Percentiles rank a stretch among this genome's conserved stretches.
These are phyloP conservation scores for Pyrus communis DNA, from an alignment of 306 rosid genomes.

Conservation along the genomic window DNA sequence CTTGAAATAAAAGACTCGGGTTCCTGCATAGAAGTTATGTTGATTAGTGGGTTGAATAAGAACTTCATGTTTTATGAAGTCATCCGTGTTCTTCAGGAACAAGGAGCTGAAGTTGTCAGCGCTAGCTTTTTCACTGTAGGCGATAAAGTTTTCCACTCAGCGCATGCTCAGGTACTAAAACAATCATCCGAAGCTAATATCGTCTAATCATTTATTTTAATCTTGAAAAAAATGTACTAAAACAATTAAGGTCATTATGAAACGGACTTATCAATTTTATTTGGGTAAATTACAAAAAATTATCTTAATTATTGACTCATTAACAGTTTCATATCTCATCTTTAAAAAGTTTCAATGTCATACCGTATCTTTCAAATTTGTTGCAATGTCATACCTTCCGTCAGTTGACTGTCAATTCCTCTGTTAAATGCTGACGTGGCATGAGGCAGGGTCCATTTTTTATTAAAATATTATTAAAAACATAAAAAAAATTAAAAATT, in stretches of 20 bases:
- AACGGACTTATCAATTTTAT: background rate
- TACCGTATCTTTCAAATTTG: no score
- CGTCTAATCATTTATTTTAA: background rate
- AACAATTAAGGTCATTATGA: background rate
- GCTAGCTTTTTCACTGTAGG: constrained; percentile 37
- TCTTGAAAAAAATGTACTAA: no score
- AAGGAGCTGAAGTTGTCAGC: constrained; percentile 62
- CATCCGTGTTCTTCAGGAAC: constrained; percentile 49
- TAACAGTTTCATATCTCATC: no score
- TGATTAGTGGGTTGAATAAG: constrained; percentile 43
- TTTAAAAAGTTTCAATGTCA: no score
- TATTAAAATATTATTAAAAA: no score
- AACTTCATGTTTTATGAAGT: constrained; percentile 49
- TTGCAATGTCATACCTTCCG: no score
- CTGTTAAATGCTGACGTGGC: no score
- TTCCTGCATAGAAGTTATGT: constrained; percentile 39
- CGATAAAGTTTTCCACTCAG: constrained; percentile 34
- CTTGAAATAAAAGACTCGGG: constrained; percentile 46
- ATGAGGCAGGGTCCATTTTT: no score
- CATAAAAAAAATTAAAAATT: no score
- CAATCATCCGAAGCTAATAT: background rate
- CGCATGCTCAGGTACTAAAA: constrained; percentile 56
- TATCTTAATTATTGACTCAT: no score
- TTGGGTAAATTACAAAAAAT: background rate
- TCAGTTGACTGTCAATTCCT: no score